These are phyloP conservation scores for Magnusiomyces fungicola DNA, from an alignment of 1,139 yeast species.

Conservation along the genomic window DNA sequence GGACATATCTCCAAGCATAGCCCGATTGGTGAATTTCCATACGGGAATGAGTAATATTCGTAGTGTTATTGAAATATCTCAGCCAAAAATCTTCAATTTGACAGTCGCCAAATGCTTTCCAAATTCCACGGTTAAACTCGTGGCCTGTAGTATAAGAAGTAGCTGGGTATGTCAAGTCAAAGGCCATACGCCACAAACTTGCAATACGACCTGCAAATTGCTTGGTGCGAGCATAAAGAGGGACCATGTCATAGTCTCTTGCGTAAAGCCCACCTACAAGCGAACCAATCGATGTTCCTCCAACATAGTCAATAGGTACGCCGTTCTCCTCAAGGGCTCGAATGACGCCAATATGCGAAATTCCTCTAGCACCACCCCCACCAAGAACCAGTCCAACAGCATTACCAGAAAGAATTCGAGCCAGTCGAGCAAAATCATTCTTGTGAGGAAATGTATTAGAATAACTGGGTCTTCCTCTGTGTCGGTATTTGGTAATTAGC, in stretches of 20 bases:
- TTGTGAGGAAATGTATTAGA: constrained; percentile 53
- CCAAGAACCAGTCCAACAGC: constrained; percentile 93
- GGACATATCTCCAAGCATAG: constrained; percentile 88
- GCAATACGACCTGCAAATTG: constrained; percentile 77
- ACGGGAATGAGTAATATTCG: constrained; percentile 91
- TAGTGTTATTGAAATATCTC: constrained; percentile 78
- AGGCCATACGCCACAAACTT: constrained; percentile 74
- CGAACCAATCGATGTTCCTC: constrained; percentile 95
- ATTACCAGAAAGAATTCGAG: constrained; percentile 82
- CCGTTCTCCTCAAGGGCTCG: constrained; percentile 90
- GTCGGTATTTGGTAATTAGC: constrained; percentile 28
- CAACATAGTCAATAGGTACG: constrained; percentile 86
- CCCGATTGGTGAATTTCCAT: constrained; percentile 94
- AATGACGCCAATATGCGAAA: constrained; percentile 88
- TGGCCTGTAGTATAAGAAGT: constrained; percentile 96
- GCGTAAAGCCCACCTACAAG: constrained; percentile 96
- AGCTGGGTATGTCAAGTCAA: constrained; percentile 87
- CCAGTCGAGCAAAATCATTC: constrained; percentile 81
- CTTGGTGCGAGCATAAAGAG: constrained; percentile 84
- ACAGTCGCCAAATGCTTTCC: constrained; percentile 90
- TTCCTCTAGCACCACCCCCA: constrained; percentile 97
- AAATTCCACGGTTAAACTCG: constrained; percentile 91
- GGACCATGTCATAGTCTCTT: constrained; percentile 80
- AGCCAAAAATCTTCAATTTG: constrained; percentile 97
- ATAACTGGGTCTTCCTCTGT: constrained; percentile 31